These are phyloP conservation scores for Lepidium didymum DNA, from an alignment of 345 rosid genomes.

Conservation along the genomic window DNA sequence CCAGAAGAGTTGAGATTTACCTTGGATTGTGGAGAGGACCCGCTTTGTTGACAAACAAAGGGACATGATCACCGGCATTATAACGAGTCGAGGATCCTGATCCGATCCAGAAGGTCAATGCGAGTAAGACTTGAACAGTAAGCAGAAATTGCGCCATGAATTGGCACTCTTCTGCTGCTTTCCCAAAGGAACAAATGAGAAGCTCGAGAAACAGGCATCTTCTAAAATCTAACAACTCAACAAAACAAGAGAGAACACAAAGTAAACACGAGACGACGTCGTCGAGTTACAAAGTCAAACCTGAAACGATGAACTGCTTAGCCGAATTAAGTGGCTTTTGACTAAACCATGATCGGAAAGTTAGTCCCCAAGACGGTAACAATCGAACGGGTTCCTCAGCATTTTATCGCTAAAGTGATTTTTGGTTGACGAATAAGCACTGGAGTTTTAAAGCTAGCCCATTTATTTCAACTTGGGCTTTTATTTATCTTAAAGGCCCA, in stretches of 20 bases:
- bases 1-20: slow-evolving; percentile 6
- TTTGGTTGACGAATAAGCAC: background rate
- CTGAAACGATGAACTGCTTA: slow-evolving; percentile 1
- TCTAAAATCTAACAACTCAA: slow-evolving; percentile 1
- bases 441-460: background rate
- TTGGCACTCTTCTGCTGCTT: slow-evolving; percentile 5
- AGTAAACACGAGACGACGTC: background rate
- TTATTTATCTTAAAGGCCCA: background rate
- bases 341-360: slow-evolving; percentile 8
- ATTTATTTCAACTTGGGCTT: background rate
- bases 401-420: background rate
- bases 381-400: background rate
- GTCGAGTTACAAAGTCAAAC: slow-evolving; percentile 9
- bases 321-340: background rate
- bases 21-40: slow-evolving; percentile 84
- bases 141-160: slow-evolving; percentile 26
- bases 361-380: background rate
- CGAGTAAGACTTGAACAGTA: slow-evolving; percentile 2
- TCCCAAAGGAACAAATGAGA: background rate
- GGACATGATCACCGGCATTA: slow-evolving; percentile 61
- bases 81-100: slow-evolving; percentile 34
- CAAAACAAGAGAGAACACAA: background rate
- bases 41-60: slow-evolving; percentile 67
- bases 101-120: slow-evolving; percentile 30
- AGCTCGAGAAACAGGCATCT: background rate